Base-by-base conservation (phyloP, 2,329 filamentous ascomycete species). In the Nigrograna mackinnonii region DNA sequence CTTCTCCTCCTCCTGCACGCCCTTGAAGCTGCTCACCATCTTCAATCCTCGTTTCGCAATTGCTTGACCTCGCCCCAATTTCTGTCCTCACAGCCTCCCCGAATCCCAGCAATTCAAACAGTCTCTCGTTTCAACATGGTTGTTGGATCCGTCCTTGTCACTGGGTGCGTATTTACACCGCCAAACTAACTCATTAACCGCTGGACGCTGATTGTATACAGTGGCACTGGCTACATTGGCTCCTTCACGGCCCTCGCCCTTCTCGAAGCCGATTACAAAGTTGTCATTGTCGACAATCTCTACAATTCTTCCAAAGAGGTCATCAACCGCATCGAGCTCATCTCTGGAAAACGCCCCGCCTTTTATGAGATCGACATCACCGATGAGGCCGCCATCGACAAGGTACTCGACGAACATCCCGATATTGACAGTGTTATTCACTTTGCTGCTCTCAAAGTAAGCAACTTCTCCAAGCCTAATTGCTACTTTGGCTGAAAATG, bases 361-460 rank as follows among this genome's bases (percentile, higher is more conserved):
- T 96, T 96, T 71, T 84, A 91, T 77, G 76, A 95, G 70, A 77
- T 84, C 66, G 94, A 99, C 73, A 82, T 99, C 62, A 96, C 90
- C 57, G 83, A 96, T 66, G 87, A 94, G 70, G 79, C 80, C 50
- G 87, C 79, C 11, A 80, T 99, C 44, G 89, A 96, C 68, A 84
- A 85, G 61, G 87, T 97, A 60, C 96, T 99, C 67, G 78, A 82
- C 50, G 87, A 87, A 65, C 87, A 97, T 73, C 90, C 91, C 38
- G 86, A 89, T 63, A 96, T 99, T 64, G 91, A 96, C 80, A 96
- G 89, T 68, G 94, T 97, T 54, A 97, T 99, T 62, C 94, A 99
- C 79, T 99, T 99, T 68, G 95, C 94, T 52, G 94, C 94, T 18
- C 81, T 99, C 57, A 99, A 99, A 87, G 89, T 87, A 72, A 58